Evolutionary conservation across 257 asterid genomes (phyloP), one percentile per base, ranked within the genome.

Genomic region (Nicotiana paniculata): DNA sequence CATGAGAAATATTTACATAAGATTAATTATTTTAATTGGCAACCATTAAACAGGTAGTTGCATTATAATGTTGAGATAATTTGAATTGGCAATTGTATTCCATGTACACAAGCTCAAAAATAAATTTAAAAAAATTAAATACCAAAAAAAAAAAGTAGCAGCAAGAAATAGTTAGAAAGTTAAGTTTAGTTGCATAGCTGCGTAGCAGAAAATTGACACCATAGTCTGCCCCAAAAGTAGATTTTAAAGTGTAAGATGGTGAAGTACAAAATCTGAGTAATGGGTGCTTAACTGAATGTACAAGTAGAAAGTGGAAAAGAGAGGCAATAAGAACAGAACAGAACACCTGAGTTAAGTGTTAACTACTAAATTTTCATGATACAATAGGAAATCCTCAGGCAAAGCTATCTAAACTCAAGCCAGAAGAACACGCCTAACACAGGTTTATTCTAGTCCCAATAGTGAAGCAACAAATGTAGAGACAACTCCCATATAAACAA

Each of bases 1-100:
- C 21, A 28, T 70, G 84, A 66, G 32, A 81, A 80, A 35, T 24
- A 58, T 78, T n/a, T 57, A 78, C n/a, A 30, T 59, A 17, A 59
- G 78, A 72, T 24, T 43, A 74, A 26, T 24, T 74, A 74, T 51
- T 74, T 21, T n/a, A 74, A 74, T 51, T 48, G 43, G 24, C 79
- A 48, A 74, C 39, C 16, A 10, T 69, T 21, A 17, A 51, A 48
- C 30, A 77, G 28, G 68, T 26, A 72, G 55, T 6, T 76, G 18
- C 6, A 9, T 48, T 30, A 39, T 18, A 17, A 37, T 43, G 72
- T 32, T 51, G 28, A 9, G 62, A 33, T 32, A 53, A n/a, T 79
- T 39, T 21, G 32, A 82, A 48, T 61, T 39, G 37, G 53, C 43
- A 61, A 74, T 51, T 15, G 35, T 26, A 26, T 74, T 26, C 26